Evolutionary conservation across 352 stramenopile genomes (phyloP), one percentile per base, ranked within the genome.

Genomic region (Elongisporangium anandrum): DNA sequence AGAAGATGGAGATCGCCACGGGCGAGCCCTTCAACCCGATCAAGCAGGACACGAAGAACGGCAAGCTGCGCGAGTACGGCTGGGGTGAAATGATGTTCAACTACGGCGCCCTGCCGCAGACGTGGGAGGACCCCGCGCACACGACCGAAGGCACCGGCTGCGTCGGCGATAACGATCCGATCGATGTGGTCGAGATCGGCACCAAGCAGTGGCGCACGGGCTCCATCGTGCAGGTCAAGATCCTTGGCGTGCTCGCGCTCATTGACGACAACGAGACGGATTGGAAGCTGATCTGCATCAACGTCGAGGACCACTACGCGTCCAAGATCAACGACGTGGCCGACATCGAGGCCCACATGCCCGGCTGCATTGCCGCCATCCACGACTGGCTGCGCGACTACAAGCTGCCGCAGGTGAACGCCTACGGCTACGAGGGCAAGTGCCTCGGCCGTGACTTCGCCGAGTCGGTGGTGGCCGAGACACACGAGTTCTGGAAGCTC

Each of bases 211-310:
- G 97, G 69, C 77, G 75, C 39, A 97, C 92, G 59, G 97, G 97
- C 64, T 88, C 86, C 24, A 88, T 99, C 59, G 95, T 97, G 63
- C 85, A 96, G 67, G 96, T 99, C 69, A 99, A 99, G 88, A 83
- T 97, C 52, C 76, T 99, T n/a, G 97, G 97, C 56, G 95, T 98
- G 55, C 78, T 99, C 47, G 97, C 95, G 60, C 97, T 99, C 79
- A 99, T 99, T 66, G 97, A 99, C 77, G 97, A 99, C 84, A 98
- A 98, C 65, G 97, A 99, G 84, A 97, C 98, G 63, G 97, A 99
- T 77, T 99, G 97, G 97, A 99, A 99, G 87, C 92, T 99, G 54
- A 88, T 99, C 65, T 96, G 87, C 66, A 98, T 99, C 77, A 93
- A 96, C 66, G 90, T 90, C 16, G 92, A 98, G 63, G 97, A 99